Conservation (phyloP, 306 rosid genomes). For the Cyclanthera cordifolia region DNA sequence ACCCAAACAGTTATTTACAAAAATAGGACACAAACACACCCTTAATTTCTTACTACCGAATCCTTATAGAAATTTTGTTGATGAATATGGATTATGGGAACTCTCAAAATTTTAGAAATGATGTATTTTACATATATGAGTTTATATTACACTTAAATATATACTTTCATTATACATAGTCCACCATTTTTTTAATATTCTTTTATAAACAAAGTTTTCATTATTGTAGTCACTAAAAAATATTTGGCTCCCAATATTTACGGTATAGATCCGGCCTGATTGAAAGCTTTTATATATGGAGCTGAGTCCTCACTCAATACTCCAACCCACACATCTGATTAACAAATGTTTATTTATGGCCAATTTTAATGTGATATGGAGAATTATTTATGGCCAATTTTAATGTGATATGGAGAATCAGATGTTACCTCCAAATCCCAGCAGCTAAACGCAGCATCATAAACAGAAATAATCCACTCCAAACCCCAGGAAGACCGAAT, state of each 20-base stretch:
- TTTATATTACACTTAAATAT: no score
- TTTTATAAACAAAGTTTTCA: no score
- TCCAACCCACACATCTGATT: not conserved
- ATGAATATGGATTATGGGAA: not conserved
- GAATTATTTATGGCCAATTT: not conserved
- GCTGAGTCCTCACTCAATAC: not conserved
- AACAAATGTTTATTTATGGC: not conserved
- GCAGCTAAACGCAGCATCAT: constrained; percentile 73
- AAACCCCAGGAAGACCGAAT: constrained; percentile 81
- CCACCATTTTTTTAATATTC: no score
- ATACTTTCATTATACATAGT: no score
- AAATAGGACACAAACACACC: no score
- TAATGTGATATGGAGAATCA: not conserved
- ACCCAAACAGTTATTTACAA: no score
- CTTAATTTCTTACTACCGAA: no score
- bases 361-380: not conserved
- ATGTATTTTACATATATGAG: no score
- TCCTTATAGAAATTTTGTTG: not conserved
- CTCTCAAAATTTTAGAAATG: no score
- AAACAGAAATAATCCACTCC: constrained; percentile 83
- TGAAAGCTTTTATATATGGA: not conserved
- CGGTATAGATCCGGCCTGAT: no score
- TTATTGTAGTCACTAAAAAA: no score
- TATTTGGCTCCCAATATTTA: no score
- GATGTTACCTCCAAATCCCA: constrained; percentile 67